Conservation (phyloP, 2,329 filamentous ascomycete genomes). For the Scortechinia acanthostroma region DNA sequence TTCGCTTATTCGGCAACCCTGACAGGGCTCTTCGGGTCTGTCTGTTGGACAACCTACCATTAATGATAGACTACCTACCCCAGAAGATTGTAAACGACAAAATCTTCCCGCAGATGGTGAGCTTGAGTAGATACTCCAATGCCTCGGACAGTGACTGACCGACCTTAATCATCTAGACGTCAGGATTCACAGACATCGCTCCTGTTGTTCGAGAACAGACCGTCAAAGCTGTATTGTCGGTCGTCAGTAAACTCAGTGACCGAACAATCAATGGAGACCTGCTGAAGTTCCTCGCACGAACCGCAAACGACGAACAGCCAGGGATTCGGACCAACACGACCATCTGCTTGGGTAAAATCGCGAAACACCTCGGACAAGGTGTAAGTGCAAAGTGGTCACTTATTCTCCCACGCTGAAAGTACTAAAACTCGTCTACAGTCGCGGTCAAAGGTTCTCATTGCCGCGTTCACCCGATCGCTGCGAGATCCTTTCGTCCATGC, state of each 20-base stretch:
- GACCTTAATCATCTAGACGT: conserved; percentile 42
- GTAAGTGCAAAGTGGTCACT: background rate
- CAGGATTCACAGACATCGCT: conserved; percentile 85
- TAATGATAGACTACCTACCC: conserved; percentile 84
- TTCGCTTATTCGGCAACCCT: conserved; percentile 82
- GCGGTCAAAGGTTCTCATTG: conserved; percentile 81
- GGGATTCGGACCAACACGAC: conserved; percentile 97
- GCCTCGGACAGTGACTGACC: background rate
- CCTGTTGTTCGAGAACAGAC: conserved; percentile 93
- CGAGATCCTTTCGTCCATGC: conserved; percentile 93
- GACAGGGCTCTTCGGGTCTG: conserved; percentile 89
- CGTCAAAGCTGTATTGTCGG: conserved; percentile 81
- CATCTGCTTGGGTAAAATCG: conserved; percentile 93
- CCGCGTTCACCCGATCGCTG: conserved; percentile 82
- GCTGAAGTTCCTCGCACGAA: conserved; percentile 83
- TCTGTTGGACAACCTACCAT: conserved; percentile 76
- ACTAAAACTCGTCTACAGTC: conserved; percentile 39
- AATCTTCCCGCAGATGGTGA: conserved; percentile 87
- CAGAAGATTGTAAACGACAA: conserved; percentile 91
- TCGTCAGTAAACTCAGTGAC: conserved; percentile 85
- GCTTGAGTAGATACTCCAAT: conserved; percentile 8
- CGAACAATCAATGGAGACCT: conserved; percentile 89
- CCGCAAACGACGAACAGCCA: conserved; percentile 93
- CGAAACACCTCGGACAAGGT: conserved; percentile 66
- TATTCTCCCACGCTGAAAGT: background rate